Conservation (phyloP, 2,329 filamentous ascomycete species). For the Aureobasidium pullulans region DNA sequence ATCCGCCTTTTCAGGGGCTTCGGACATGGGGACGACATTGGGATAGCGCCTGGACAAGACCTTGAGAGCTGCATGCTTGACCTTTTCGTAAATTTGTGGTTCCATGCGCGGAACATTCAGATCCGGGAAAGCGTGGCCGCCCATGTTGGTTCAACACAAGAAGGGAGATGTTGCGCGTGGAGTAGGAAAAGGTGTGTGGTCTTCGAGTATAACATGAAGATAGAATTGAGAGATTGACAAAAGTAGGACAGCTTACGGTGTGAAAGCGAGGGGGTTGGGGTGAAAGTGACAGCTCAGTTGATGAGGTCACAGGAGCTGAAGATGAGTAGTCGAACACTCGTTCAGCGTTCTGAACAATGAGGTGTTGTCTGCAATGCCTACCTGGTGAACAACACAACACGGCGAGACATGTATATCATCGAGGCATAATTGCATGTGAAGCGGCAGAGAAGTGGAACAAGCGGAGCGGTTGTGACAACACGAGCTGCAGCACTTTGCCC, state of each 20-base stretch:
- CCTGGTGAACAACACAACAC: not conserved
- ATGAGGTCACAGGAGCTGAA: not conserved
- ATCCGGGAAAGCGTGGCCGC: constrained; percentile 52
- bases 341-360: not conserved
- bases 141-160: constrained; percentile 45
- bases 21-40: constrained; percentile 53
- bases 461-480: not conserved
- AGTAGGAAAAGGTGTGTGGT: too few species aligned
- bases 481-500: not conserved
- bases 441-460: not conserved
- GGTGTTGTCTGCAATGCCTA: not conserved
- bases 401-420: not conserved
- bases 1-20: constrained; percentile 60
- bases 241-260: not conserved
- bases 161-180: not conserved
- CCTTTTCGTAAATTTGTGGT: constrained; percentile 46
- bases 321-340: too few species aligned
- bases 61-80: constrained; percentile 41
- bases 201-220: not conserved
- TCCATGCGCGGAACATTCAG: constrained; percentile 61
- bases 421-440: not conserved
- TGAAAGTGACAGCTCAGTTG: constrained; percentile 2
- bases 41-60: constrained; percentile 39
- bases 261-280: not conserved
- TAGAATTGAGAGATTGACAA: too few species aligned